phyloP scores from a whole-genome alignment of 441 rosid species.

The Syzygium malaccense region DNA sequence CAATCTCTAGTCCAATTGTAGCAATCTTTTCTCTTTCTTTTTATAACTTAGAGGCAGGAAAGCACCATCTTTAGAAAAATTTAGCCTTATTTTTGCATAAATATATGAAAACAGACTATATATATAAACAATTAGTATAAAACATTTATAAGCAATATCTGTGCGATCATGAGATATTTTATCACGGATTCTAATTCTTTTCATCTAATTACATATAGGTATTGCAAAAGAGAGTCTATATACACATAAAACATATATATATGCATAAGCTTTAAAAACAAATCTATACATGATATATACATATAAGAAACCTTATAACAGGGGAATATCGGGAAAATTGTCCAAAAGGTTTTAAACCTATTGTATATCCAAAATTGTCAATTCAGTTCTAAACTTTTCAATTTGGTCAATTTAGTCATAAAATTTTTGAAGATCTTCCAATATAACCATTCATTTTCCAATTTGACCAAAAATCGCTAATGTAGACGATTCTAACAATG shows the following conservation, averaged over 20 bases:
- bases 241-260: neutral
- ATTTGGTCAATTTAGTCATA: no score
- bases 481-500: fast-evolving
- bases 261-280: neutral
- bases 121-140: neutral
- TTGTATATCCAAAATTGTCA: no score
- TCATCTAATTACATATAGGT: neutral
- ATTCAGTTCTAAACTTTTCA: no score
- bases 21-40: neutral
- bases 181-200: neutral
- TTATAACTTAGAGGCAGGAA: neutral
- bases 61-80: neutral
- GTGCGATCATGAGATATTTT: neutral
- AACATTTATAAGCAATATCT: neutral
- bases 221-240: neutral
- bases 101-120: neutral
- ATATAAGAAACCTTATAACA: neutral
- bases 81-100: neutral
- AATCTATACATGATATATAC: neutral
- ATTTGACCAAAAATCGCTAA: fast-evolving
- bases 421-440: fast-evolving
- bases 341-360: neutral
- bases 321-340: fast-evolving
- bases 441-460: neutral
- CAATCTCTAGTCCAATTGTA: neutral